Percentiles rank a stretch among this genome's conserved stretches.
These are phyloP conservation scores for Yarrowia sp. DNA, from an alignment of 805 yeast genomes.

Conservation along the genomic window DNA sequence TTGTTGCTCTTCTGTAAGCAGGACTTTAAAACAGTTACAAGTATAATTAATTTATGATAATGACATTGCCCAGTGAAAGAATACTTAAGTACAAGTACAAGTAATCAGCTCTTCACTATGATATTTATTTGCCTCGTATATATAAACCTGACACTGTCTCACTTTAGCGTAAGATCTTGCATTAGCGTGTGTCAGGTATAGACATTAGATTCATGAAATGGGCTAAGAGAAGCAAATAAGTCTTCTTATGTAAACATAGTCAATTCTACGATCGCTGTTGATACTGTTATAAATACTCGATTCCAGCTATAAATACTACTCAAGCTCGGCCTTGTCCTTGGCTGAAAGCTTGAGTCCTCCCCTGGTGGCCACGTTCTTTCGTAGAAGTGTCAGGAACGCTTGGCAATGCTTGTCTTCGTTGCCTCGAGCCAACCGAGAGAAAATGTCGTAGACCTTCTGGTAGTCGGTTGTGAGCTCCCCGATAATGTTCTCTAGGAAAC, in stretches of 20 bases:
- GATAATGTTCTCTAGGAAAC: slow-evolving; percentile 23
- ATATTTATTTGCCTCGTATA: neutral
- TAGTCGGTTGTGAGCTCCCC: slow-evolving; percentile 7
- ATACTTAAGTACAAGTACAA: too few species aligned
- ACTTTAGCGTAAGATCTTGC: neutral
- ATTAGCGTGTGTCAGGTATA: too few species aligned
- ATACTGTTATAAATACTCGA: too few species aligned
- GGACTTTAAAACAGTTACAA: slow-evolving; percentile 6
- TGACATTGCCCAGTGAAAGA: slow-evolving; percentile 2
- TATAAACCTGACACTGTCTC: neutral
- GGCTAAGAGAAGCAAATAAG: too few species aligned
- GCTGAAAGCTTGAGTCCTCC: slow-evolving; percentile 20
- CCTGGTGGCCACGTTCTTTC: slow-evolving; percentile 27
- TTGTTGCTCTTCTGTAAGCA: slow-evolving; percentile 36
- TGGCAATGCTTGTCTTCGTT: slow-evolving; percentile 34
- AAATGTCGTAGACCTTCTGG: slow-evolving; percentile 12
- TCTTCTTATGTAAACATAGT: too few species aligned
- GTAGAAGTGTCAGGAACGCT: slow-evolving; percentile 16
- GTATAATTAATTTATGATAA: slow-evolving; percentile 32
- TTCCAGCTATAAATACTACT: slow-evolving; percentile 6
- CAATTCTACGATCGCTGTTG: too few species aligned
- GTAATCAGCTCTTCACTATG: too few species aligned
- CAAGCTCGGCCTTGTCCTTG: slow-evolving; percentile 5
- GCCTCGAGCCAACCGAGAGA: slow-evolving; percentile 10
- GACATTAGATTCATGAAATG: too few species aligned